These are phyloP conservation scores for Suillus fuscotomentosus DNA, from an alignment of 768 basidiomycete genomes.

Conservation along the genomic window DNA sequence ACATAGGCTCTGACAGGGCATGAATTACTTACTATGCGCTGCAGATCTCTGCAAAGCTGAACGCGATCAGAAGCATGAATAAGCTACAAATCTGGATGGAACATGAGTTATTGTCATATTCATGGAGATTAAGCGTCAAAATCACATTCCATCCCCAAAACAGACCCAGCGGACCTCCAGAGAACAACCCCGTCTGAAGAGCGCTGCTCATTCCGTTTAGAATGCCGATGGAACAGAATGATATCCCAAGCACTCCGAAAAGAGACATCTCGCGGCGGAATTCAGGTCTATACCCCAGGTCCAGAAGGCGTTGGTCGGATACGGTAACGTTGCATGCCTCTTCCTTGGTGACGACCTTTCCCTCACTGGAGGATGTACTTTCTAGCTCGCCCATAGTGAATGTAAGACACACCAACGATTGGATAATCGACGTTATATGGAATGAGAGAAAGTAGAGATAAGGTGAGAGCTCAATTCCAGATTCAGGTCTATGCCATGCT, in stretches of 20 bases:
- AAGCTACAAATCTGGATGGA: conserved; percentile 46
- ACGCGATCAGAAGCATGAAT: conserved; percentile 57
- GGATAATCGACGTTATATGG: background rate
- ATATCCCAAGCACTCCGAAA: conserved; percentile 58
- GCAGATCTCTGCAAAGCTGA: conserved; percentile 58
- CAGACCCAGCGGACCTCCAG: conserved; percentile 54
- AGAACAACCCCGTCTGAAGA: conserved; percentile 58
- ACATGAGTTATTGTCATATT: background rate
- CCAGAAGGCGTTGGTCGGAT: conserved; percentile 44
- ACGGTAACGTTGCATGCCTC: conserved; percentile 10
- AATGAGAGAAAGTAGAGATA: background rate
- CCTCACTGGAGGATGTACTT: conserved; percentile 11
- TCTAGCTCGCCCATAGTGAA: background rate
- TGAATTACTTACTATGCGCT: conserved; percentile 47
- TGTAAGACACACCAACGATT: background rate
- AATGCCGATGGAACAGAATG: conserved; percentile 60
- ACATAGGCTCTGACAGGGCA: background rate
- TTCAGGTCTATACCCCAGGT: conserved; percentile 54
- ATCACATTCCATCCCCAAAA: conserved; percentile 66
- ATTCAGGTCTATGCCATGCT: conserved; percentile 58
- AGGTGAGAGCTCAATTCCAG: conserved; percentile 41
- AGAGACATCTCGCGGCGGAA: conserved; percentile 60
- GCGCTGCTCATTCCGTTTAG: conserved; percentile 61
- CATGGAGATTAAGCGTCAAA: background rate
- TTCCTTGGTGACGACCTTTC: conserved; percentile 12